Conservation (phyloP, 441 rosid species). For the Rhodomyrtus psidioides region DNA sequence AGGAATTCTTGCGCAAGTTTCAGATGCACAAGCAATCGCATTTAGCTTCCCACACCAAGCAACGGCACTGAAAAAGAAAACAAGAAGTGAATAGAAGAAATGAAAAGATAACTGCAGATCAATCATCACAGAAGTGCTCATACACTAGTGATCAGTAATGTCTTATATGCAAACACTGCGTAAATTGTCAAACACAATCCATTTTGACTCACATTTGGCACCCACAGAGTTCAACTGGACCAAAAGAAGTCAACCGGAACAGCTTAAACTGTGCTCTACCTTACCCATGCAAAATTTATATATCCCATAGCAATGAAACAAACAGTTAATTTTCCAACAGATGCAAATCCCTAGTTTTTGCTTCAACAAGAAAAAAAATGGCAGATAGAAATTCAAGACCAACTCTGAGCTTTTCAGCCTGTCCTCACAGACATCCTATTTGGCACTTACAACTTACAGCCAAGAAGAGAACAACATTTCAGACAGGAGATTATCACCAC, state of each 20-base stretch:
- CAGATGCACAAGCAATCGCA: constrained; percentile 98
- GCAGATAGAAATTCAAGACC: not conserved
- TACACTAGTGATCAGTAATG: not conserved
- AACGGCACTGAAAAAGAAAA: constrained; percentile 58
- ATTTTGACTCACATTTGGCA: not conserved
- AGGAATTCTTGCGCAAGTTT: constrained; percentile 97
- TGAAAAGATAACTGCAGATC: not conserved
- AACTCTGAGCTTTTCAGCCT: not conserved
- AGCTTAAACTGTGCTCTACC: not conserved
- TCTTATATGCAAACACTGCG: not conserved
- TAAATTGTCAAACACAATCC: not conserved
- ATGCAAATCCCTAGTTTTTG: not conserved
- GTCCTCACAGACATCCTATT: not conserved
- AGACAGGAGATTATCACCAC: not conserved
- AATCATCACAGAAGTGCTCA: not conserved
- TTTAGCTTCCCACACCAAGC: constrained; percentile 99
- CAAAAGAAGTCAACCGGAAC: not conserved
- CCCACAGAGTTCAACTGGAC: not conserved
- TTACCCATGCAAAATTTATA: not conserved
- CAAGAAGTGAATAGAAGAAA: not conserved
- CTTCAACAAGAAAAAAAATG: not conserved
- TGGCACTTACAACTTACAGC: not conserved
- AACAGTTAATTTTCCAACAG: not conserved
- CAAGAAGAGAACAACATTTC: not conserved
- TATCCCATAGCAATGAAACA: not conserved